These are phyloP conservation scores for Fagus sylvatica DNA, from an alignment of 306 rosid species.

Conservation along the genomic window DNA sequence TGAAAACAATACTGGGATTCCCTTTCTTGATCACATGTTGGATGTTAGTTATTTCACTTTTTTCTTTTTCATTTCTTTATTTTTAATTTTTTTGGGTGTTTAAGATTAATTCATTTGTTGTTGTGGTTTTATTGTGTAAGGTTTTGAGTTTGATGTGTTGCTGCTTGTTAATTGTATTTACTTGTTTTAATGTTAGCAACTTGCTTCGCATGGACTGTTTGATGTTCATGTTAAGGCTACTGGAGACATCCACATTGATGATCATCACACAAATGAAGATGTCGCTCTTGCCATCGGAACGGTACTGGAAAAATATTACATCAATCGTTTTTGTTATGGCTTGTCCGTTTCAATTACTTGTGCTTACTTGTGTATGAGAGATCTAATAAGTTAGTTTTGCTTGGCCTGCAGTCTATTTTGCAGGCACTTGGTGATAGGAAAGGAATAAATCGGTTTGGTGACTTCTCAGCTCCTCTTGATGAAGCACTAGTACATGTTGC, in stretches of 20 bases:
- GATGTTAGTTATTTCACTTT: conserved; percentile 60
- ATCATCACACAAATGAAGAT: conserved; percentile 95
- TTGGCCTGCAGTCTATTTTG: conserved; percentile 67
- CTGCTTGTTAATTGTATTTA: conserved; percentile 5
- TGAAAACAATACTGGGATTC: conserved; percentile 77
- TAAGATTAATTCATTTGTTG: not conserved
- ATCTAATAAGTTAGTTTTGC: conserved; percentile 15
- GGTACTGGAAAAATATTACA: conserved; percentile 40
- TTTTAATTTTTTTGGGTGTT: not conserved
- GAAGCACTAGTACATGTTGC: conserved; percentile 90
- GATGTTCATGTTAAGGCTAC: conserved; percentile 79
- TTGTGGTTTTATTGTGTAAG: not conserved
- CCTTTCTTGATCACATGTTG: conserved; percentile 96
- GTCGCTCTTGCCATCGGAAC: conserved; percentile 92
- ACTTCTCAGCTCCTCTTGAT: conserved; percentile 97
- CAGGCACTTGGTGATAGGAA: conserved; percentile 95
- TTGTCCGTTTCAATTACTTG: not conserved
- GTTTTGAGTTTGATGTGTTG: not conserved
- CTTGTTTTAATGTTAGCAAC: conserved; percentile 56
- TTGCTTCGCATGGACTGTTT: conserved; percentile 87
- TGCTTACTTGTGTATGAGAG: not conserved
- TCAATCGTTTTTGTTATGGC: conserved; percentile 4
- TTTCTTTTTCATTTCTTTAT: not conserved
- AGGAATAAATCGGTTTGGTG: conserved; percentile 92
- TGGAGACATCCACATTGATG: conserved; percentile 85